Evolutionary conservation across 2,329 filamentous ascomycete genomes (phyloP), one percentile per base, ranked within the genome.

Genomic region (Pseudogymnoascus sp.): DNA sequence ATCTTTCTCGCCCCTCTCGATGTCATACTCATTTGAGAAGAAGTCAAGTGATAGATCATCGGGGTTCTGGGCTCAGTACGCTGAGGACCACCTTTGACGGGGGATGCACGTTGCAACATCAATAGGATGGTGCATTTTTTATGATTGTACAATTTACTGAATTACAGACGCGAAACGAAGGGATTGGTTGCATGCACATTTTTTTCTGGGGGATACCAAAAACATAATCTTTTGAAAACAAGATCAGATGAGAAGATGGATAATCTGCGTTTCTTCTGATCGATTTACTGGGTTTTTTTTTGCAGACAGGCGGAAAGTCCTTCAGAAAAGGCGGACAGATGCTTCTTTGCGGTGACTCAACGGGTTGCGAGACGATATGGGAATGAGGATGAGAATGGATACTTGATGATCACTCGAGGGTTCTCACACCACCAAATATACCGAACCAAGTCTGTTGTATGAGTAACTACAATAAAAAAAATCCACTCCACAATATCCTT

Each of bases 61-160:
- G 3, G 49, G 49, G n/a, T 56, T 56, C 28, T 56, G 49, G 49
- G 25, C n/a, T 6, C 2, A 31, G 18, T 56, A 34, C 49, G 25
- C 49, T 5, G 5, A 34, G 2, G 49, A 56, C 16, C 25, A 34
- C 9, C n/a, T 18, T 56, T 34, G 28, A 56, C 34, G 49, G 5
- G 6, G 6, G 7, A 14, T 31, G 14, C 25, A 16, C 46, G 9
- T 18, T 31, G n/a, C 46, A 53, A 34, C 25, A 28, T 28, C 25
- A 4, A 28, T 6, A 5, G 25, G 25, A 6, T 28, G 25, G 25
- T 28, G 4, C 25, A 28, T 28, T 28, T 18, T 34, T 5, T 18
- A 56, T 31, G 49, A 34, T 34, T 56, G 49, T 34, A 56, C 25
- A n/a, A 56, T 56, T 56, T 18, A 28, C 34, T 31, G 49, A 56